Conservation (phyloP, 2,329 filamentous ascomycete genomes). For the Aureobasidium pullulans region DNA sequence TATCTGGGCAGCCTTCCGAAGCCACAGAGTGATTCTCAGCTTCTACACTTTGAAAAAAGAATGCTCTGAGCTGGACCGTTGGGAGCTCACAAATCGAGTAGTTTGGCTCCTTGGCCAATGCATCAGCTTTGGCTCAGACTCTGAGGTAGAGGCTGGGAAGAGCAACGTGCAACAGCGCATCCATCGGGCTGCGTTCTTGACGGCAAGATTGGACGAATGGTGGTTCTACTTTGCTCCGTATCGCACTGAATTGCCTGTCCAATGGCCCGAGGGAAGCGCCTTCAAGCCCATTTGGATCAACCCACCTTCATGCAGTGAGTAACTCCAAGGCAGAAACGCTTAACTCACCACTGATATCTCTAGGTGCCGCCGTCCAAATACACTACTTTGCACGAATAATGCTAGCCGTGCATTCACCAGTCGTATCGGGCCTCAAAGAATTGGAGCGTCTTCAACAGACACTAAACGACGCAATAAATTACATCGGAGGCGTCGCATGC, state of each 20-base stretch:
- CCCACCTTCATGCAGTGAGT: slow-evolving; percentile 30
- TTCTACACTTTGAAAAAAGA: slow-evolving; percentile 51
- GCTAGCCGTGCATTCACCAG: slow-evolving; percentile 46
- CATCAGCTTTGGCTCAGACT: slow-evolving; percentile 52
- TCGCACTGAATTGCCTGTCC: slow-evolving; percentile 35
- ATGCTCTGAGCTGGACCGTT: slow-evolving; percentile 41
- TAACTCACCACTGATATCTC: too few relatives aligned
- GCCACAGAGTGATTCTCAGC: slow-evolving; percentile 48
- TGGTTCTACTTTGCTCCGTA: slow-evolving; percentile 36
- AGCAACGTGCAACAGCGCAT: slow-evolving; percentile 31
- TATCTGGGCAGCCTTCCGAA: slow-evolving; percentile 56
- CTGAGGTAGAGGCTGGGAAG: slow-evolving; percentile 39
- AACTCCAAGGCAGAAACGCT: neutral
- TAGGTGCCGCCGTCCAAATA: slow-evolving; percentile 43
- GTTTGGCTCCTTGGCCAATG: slow-evolving; percentile 50
- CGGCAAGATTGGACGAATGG: slow-evolving; percentile 44
- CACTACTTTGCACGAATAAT: slow-evolving; percentile 48
- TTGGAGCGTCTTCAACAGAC: slow-evolving; percentile 38
- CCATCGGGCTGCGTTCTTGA: slow-evolving; percentile 36
- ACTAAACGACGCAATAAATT: slow-evolving; percentile 42
- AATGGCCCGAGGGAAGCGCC: slow-evolving; percentile 18
- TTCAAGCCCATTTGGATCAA: slow-evolving; percentile 48
- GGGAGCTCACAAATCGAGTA: slow-evolving; percentile 48
- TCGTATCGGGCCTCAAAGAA: slow-evolving; percentile 42
- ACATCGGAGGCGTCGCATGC: slow-evolving; percentile 43